These are phyloP conservation scores for Hypsizygus ulmarius DNA, from an alignment of 1,284 basidiomycete species.

Conservation along the genomic window DNA sequence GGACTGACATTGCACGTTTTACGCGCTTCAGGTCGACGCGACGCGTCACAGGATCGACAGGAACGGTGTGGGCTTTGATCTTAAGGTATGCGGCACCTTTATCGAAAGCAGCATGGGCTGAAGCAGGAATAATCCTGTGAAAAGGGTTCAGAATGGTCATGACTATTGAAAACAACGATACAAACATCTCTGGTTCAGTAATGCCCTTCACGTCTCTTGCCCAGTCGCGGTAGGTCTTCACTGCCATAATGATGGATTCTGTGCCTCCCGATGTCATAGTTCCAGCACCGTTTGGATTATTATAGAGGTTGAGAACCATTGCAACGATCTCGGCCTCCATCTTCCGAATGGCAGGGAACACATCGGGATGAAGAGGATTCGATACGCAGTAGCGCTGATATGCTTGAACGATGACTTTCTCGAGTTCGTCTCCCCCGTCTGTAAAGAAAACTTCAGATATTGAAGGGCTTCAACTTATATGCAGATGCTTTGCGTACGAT, in stretches of 20 bases:
- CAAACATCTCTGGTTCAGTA: conserved; percentile 89
- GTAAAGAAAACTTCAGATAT: conserved; percentile 8
- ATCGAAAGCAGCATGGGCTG: conserved; percentile 94
- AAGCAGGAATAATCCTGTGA: conserved; percentile 75
- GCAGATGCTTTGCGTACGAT: conserved; percentile 53
- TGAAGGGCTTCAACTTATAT: too few species aligned
- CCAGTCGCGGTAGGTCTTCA: conserved; percentile 95
- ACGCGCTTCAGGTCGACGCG: conserved; percentile 79
- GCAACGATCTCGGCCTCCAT: conserved; percentile 98
- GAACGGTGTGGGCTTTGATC: conserved; percentile 90
- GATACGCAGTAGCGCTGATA: conserved; percentile 74
- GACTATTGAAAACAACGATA: conserved; percentile 7
- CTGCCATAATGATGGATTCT: conserved; percentile 92
- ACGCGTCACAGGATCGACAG: conserved; percentile 81
- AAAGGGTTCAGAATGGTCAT: not conserved
- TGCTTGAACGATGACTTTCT: conserved; percentile 66
- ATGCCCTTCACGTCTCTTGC: conserved; percentile 83
- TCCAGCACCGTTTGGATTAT: conserved; percentile 83
- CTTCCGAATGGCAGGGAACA: conserved; percentile 92
- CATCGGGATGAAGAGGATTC: conserved; percentile 94
- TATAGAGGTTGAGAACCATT: conserved; percentile 90
- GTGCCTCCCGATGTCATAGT: conserved; percentile 95
- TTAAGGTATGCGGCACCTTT: conserved; percentile 90
- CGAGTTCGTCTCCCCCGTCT: conserved; percentile 86
- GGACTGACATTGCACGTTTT: conserved; percentile 80